These are phyloP conservation scores for Salix purpurea DNA, from an alignment of 345 rosid species.

Conservation along the genomic window DNA sequence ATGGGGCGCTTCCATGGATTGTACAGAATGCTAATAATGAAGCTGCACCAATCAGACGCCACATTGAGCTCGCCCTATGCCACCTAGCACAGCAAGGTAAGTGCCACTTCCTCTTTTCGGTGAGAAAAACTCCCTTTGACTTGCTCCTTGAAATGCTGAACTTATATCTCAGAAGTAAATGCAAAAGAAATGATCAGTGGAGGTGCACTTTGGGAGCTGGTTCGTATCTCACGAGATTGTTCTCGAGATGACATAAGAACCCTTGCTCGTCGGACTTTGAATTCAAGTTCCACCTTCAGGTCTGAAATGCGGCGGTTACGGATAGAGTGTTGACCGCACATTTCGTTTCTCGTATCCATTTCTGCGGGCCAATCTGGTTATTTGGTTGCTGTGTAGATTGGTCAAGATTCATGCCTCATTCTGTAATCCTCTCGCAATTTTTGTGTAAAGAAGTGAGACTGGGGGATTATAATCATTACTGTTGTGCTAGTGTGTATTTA, in stretches of 20 bases:
- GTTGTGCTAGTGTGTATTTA: not conserved
- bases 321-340: slow-evolving; percentile 20
- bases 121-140: not conserved
- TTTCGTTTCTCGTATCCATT: not conserved
- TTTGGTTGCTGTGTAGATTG: not conserved
- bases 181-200: slow-evolving; percentile 35
- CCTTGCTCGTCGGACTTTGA: slow-evolving; percentile 27
- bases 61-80: slow-evolving; percentile 32
- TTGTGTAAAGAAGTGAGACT: slow-evolving; percentile 10
- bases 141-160: not conserved
- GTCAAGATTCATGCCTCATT: not conserved
- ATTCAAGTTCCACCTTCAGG: slow-evolving; percentile 29
- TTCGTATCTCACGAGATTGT: slow-evolving; percentile 31
- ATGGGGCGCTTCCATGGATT: slow-evolving; percentile 34
- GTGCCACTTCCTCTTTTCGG: not conserved
- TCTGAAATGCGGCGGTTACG: slow-evolving; percentile 29
- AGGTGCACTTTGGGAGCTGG: slow-evolving; percentile 36
- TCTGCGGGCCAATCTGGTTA: not conserved
- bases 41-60: slow-evolving; percentile 36
- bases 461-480: not conserved
- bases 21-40: slow-evolving; percentile 34
- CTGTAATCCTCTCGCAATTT: slow-evolving; percentile 4
- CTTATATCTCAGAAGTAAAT: slow-evolving; percentile 24
- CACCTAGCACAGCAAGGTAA: slow-evolving; percentile 31
- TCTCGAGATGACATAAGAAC: slow-evolving; percentile 32